Conservation (phyloP, 495 filamentous ascomycete species). For the Coniosporium apollinis region DNA sequence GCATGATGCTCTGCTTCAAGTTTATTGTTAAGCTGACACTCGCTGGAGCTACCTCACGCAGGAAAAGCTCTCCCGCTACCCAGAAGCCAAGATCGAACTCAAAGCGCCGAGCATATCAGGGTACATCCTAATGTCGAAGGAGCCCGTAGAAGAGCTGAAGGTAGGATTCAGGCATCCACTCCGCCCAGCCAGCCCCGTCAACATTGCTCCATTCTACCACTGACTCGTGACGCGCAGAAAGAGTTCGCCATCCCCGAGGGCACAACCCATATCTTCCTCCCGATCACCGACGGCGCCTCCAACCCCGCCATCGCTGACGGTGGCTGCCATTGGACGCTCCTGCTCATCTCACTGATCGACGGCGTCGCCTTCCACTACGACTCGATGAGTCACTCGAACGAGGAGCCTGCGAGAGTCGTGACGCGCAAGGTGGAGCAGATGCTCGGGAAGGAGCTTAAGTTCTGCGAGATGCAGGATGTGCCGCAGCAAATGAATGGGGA, state of each 20-base stretch:
- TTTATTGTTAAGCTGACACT: neutral
- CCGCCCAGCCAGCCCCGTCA: too few species aligned
- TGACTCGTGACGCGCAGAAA: conserved; percentile 56
- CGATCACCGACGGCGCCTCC: conserved; percentile 79
- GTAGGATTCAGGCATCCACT: too few species aligned
- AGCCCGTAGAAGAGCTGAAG: too few species aligned
- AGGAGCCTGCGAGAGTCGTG: conserved; percentile 48
- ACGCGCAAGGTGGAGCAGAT: conserved; percentile 44
- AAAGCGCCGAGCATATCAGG: conserved; percentile 88
- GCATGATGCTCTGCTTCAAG: too few species aligned
- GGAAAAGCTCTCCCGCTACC: conserved; percentile 60
- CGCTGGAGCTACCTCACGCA: conserved; percentile 64
- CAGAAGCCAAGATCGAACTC: conserved; percentile 70
- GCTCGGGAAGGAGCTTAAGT: conserved; percentile 46
- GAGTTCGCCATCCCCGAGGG: conserved; percentile 62
- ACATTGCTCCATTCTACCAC: conserved; percentile 55
- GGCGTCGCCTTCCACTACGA: conserved; percentile 95
- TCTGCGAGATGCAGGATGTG: conserved; percentile 61
- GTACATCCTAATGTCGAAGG: conserved; percentile 76
- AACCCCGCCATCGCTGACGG: conserved; percentile 65
- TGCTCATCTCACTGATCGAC: conserved; percentile 78
- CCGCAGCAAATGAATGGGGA: conserved; percentile 85
- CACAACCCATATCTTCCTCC: conserved; percentile 91
- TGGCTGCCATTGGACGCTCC: conserved; percentile 87
- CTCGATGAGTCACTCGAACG: conserved; percentile 62